Conservation (phyloP, 495 filamentous ascomycete genomes). For the Margaritispora aquatica region DNA sequence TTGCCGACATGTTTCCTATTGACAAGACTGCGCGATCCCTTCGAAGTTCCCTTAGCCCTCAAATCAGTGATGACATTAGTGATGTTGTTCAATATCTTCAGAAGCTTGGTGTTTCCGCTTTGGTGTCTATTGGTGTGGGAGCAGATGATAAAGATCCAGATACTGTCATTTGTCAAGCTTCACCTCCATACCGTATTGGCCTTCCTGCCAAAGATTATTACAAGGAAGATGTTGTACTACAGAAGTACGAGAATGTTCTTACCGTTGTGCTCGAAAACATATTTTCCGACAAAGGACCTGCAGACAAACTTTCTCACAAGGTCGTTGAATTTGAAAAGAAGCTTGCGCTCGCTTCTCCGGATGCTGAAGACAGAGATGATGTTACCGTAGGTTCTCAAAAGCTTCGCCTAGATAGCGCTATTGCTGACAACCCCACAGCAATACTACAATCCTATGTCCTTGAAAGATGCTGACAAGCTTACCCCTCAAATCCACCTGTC, state of each 20-base stretch:
- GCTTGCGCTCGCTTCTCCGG: slow-evolving; percentile 52
- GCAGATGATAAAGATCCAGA: slow-evolving; percentile 63
- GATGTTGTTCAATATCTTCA: slow-evolving; percentile 44
- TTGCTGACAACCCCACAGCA: slow-evolving; percentile 20
- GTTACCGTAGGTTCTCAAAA: slow-evolving; percentile 36
- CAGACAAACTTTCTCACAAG: slow-evolving; percentile 17
- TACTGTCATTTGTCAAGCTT: slow-evolving; percentile 49
- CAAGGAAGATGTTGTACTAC: slow-evolving; percentile 46
- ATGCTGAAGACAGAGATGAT: slow-evolving; percentile 50
- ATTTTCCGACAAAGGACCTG: slow-evolving; percentile 14
- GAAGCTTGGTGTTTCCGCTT: slow-evolving; percentile 41
- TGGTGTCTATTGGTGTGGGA: slow-evolving; percentile 40
- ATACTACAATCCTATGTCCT: slow-evolving; percentile 50
- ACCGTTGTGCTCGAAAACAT: slow-evolving; percentile 27
- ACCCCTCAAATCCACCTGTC: slow-evolving; percentile 49
- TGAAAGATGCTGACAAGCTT: slow-evolving; percentile 45
- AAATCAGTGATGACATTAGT: slow-evolving; percentile 38
- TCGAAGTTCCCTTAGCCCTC: slow-evolving; percentile 20
- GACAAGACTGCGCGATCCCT: slow-evolving; percentile 19
- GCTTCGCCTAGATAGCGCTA: no score
- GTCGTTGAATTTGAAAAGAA: slow-evolving; percentile 56
- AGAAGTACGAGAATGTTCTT: slow-evolving; percentile 45
- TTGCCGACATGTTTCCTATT: slow-evolving; percentile 48
- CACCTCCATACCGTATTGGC: slow-evolving; percentile 45
- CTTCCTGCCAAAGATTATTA: slow-evolving; percentile 63